Conservation (phyloP, 2,329 filamentous ascomycete genomes). For the Epichloe sp. region DNA sequence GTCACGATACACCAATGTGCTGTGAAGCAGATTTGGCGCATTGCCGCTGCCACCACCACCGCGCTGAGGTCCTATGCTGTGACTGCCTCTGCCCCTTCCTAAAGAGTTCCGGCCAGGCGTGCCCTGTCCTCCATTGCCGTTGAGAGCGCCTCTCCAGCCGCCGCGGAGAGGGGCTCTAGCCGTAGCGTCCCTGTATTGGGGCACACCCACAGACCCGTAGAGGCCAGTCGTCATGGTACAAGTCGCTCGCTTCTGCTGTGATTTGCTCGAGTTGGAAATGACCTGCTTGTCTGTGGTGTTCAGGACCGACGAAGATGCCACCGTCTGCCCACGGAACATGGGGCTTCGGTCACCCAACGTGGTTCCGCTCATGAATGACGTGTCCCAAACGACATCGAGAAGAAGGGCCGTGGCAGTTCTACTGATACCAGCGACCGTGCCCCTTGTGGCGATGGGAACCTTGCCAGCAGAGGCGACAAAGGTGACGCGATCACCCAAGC, state of each 20-base stretch:
- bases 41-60: conserved; percentile 13
- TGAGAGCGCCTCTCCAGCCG: conserved; percentile 43
- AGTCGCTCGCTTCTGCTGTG: conserved; percentile 36
- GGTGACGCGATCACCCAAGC: conserved; percentile 78
- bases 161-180: conserved; percentile 42
- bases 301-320: conserved; percentile 74
- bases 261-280: conserved; percentile 46
- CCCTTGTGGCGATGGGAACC: conserved; percentile 81
- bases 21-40: conserved; percentile 33
- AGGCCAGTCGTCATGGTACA: conserved; percentile 37
- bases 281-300: conserved; percentile 79
- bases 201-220: conserved; percentile 43
- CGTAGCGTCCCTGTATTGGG: conserved; percentile 47
- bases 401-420: conserved; percentile 71
- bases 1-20: conserved; percentile 38
- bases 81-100: conserved; percentile 26
- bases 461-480: conserved; percentile 90
- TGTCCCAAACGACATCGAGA: conserved; percentile 87
- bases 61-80: conserved; percentile 23
- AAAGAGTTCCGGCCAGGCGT: conserved; percentile 22
- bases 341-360: conserved; percentile 82
- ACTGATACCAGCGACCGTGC: conserved; percentile 91
- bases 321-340: conserved; percentile 86
- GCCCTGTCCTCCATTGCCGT: conserved; percentile 27
- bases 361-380: conserved; percentile 93